phyloP scores from a whole-genome alignment of 1,139 yeast genomes.

The Trichomonascaceae sp. region DNA sequence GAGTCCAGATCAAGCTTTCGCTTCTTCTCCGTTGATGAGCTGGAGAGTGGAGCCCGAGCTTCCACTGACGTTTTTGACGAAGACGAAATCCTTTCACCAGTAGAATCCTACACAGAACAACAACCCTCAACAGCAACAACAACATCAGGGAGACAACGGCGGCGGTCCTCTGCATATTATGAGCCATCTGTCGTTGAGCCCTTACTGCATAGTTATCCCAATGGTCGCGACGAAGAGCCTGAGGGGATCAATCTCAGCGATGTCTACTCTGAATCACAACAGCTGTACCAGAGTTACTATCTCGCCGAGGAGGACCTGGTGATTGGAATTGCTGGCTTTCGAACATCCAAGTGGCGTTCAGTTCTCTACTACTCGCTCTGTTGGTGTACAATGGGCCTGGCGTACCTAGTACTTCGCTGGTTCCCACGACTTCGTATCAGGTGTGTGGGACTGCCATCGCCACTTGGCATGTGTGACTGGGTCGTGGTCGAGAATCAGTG shows the following conservation, averaged over 20 bases:
- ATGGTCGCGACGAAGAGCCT: constrained; percentile 3
- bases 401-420: constrained; percentile 71
- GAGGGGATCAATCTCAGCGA: constrained; percentile 2
- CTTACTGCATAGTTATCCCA: constrained; percentile 5
- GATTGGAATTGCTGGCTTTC: constrained; percentile 85
- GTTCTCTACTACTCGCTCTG: constrained; percentile 43
- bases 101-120: neutral
- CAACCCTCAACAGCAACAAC: constrained; percentile 4
- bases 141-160: constrained; percentile 5
- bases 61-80: constrained; percentile 32
- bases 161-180: constrained; percentile 11
- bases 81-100: constrained; percentile 2
- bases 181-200: constrained; percentile 9
- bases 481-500: constrained; percentile 86
- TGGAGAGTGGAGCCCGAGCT: constrained; percentile 73
- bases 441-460: constrained; percentile 49
- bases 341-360: constrained; percentile 36
- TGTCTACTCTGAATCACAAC: constrained; percentile 7
- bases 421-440: constrained; percentile 61
- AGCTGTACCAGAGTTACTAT: constrained; percentile 56
- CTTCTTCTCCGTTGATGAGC: constrained; percentile 72
- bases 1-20: constrained; percentile 36
- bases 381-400: constrained; percentile 50
- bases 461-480: constrained; percentile 82
- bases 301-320: constrained; percentile 92